Percentiles rank a stretch among this genome's conserved stretches.
phyloP scores from a whole-genome alignment of 2,329 filamentous ascomycete species.

The Tolypocladium paradoxum region DNA sequence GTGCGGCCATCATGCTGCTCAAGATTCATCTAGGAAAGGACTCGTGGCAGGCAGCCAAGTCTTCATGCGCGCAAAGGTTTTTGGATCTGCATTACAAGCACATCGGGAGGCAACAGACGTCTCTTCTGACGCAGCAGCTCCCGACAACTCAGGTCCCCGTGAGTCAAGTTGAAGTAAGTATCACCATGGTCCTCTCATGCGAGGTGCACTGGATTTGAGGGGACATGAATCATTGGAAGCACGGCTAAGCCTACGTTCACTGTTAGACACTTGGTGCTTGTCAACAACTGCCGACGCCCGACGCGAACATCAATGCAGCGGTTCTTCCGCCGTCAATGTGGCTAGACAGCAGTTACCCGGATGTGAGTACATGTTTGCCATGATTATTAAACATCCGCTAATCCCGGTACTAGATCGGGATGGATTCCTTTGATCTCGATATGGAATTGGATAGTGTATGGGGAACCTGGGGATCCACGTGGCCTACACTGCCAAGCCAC shows the following conservation, averaged over 20 bases:
- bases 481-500: neutral
- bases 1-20: neutral
- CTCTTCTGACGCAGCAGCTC: neutral
- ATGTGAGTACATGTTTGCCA: neutral
- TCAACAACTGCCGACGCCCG: neutral
- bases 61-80: neutral
- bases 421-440: neutral
- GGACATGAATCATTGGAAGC: neutral
- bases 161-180: neutral
- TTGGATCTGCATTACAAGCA: neutral
- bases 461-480: neutral
- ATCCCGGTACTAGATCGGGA: neutral
- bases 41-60: neutral
- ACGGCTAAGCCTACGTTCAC: neutral
- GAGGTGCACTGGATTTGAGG: neutral
- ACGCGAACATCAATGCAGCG: neutral
- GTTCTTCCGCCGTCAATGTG: neutral
- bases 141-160: neutral
- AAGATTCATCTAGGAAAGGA: neutral
- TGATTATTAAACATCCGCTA: neutral
- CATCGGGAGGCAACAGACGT: neutral
- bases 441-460: neutral
- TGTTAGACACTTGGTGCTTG: neutral
- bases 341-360: neutral
- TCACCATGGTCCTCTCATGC: neutral